Conservation (phyloP, 176 grass and related monocot genomes). For the Oryza rufipogon region DNA sequence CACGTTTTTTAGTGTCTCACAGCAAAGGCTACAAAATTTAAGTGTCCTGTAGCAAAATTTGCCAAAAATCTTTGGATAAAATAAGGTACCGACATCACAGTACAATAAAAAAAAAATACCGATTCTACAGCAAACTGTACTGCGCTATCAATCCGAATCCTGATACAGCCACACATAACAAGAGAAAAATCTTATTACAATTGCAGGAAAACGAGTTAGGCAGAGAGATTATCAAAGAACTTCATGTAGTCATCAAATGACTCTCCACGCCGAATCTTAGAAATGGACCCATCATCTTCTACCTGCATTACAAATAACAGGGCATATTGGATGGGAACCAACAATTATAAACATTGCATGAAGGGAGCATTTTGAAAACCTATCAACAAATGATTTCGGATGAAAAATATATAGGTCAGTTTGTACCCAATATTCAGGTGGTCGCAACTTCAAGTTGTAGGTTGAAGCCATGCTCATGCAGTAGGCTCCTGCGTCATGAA, state of each 20-base stretch:
- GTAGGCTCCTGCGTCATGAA: constrained; percentile 95
- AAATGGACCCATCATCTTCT: constrained; percentile 59
- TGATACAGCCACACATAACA: background rate
- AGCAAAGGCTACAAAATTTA: too few species aligned
- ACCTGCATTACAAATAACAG: constrained; percentile 43
- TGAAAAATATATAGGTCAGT: background rate
- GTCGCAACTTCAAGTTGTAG: constrained; percentile 92
- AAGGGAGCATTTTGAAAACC: background rate
- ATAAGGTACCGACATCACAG: background rate
- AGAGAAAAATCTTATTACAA: background rate
- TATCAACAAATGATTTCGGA: background rate
- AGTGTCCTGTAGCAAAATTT: too few species aligned
- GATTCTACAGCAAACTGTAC: background rate
- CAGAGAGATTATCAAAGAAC: constrained; percentile 84
- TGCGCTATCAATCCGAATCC: background rate
- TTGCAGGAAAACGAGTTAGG: constrained; percentile 9
- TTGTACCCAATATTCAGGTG: constrained; percentile 90
- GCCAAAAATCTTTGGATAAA: background rate
- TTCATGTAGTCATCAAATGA: constrained; percentile 79
- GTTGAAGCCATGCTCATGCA: constrained; percentile 99
- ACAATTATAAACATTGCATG: background rate
- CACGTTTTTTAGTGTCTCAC: too few species aligned
- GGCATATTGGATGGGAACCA: too few species aligned
- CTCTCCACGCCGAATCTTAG: constrained; percentile 88
- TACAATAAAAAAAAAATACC: background rate